These are phyloP conservation scores for Aspergillus affinis DNA, from an alignment of 495 filamentous ascomycete genomes.

Conservation along the genomic window DNA sequence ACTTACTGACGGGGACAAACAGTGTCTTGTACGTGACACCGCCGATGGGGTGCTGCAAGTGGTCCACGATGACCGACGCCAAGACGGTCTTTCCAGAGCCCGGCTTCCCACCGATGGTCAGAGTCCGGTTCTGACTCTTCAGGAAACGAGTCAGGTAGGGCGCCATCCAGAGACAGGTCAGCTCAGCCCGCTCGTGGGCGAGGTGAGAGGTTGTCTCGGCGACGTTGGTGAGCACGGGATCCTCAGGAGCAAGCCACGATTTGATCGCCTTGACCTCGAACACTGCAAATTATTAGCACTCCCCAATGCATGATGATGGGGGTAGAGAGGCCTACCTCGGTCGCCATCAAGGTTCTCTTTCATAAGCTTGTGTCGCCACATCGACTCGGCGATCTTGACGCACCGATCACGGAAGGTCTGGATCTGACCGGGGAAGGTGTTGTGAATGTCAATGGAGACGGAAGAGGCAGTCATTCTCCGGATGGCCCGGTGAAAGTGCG, in stretches of 20 bases:
- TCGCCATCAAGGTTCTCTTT: conserved; percentile 25
- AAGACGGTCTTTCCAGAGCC: conserved; percentile 43
- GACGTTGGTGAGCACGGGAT: conserved; percentile 19
- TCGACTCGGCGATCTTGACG: conserved; percentile 31
- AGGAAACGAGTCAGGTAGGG: conserved; percentile 37
- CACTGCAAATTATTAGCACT: conserved; percentile 13
- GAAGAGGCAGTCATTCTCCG: conserved; percentile 23
- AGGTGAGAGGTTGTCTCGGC: conserved; percentile 37
- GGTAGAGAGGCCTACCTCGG: conserved; percentile 11
- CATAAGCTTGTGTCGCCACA: conserved; percentile 39
- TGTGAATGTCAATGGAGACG: conserved; percentile 34
- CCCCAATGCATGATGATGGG: too few relatives aligned
- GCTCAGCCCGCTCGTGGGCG: conserved; percentile 42
- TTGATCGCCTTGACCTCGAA: conserved; percentile 23
- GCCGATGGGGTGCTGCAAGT: conserved; percentile 39
- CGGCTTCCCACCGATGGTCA: conserved; percentile 34
- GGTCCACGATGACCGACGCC: conserved; percentile 41
- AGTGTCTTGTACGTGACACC: conserved; percentile 35
- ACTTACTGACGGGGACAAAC: conserved; percentile 39
- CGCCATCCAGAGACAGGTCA: conserved; percentile 40
- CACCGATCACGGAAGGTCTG: conserved; percentile 32
- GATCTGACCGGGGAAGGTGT: conserved; percentile 33
- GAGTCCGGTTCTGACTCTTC: conserved; percentile 28
- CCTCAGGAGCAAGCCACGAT: conserved; percentile 23
- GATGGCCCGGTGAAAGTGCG: conserved; percentile 33